Conservation (phyloP, 179 eudicot species). For the Carnegiea gigantea region DNA sequence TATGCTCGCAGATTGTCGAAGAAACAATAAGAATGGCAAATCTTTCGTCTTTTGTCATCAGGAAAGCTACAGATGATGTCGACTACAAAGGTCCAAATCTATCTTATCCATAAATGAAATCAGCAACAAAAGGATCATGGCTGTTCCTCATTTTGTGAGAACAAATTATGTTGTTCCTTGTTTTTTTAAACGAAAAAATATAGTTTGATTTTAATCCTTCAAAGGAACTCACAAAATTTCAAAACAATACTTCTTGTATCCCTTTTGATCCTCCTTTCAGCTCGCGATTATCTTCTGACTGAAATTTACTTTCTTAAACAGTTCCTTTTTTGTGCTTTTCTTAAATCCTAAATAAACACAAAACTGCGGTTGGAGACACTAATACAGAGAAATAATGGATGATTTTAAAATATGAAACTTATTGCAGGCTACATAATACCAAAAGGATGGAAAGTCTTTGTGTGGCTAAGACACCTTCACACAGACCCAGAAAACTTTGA, state of each 20-base stretch:
- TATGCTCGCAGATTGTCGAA: constrained; percentile 17
- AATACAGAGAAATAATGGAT: background rate
- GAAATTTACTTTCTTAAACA: too few relatives aligned
- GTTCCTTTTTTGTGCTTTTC: too few relatives aligned
- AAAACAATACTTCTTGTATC: too few relatives aligned
- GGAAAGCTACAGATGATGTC: constrained; percentile 16
- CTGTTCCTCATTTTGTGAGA: background rate
- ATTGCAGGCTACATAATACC: constrained; percentile 57
- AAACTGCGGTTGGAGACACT: background rate
- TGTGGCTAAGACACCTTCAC: constrained; percentile 60
- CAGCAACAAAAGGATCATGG: background rate
- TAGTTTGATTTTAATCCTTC: too few relatives aligned
- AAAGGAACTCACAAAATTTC: too few relatives aligned
- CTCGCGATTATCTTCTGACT: too few relatives aligned
- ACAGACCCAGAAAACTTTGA: constrained; percentile 46
- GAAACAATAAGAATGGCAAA: constrained; percentile 20
- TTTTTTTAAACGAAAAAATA: too few relatives aligned
- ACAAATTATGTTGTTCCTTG: too few relatives aligned
- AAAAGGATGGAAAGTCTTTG: constrained; percentile 62
- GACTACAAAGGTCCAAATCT: constrained; percentile 19
- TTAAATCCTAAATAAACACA: too few relatives aligned
- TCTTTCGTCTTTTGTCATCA: constrained; percentile 12
- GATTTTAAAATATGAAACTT: background rate
- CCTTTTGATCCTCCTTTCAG: too few relatives aligned
- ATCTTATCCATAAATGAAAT: background rate